Percentiles rank a stretch among this genome's conserved stretches.
These are phyloP conservation scores for Rhododendron kiyosumense DNA, from an alignment of 148 eudicot species.

Conservation along the genomic window DNA sequence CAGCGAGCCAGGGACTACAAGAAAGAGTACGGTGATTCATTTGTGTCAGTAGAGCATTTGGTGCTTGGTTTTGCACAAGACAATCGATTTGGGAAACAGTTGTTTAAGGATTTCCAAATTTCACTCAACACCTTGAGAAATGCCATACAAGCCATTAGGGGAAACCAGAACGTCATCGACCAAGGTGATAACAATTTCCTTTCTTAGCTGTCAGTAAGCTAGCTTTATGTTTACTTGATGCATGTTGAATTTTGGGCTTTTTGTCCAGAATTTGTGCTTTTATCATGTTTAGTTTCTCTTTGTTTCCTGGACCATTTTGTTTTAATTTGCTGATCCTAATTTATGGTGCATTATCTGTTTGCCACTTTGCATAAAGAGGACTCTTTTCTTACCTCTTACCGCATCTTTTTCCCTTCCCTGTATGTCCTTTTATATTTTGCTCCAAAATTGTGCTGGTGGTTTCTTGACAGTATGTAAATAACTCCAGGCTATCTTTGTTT, in stretches of 20 bases:
- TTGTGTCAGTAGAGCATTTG: slow-evolving; percentile 94
- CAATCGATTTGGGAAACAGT: slow-evolving; percentile 82
- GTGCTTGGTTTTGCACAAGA: slow-evolving; percentile 81
- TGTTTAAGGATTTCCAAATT: slow-evolving; percentile 73
- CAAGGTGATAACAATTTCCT: slow-evolving; percentile 47
- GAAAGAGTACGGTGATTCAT: slow-evolving; percentile 90
- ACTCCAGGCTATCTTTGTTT: not conserved
- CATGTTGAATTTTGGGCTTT: not conserved
- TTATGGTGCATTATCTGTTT: not conserved
- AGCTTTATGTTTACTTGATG: not conserved
- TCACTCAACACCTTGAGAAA: slow-evolving; percentile 46
- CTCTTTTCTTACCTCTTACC: not conserved
- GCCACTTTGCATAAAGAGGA: not conserved
- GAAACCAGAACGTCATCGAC: slow-evolving; percentile 82
- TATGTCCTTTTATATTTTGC: not conserved
- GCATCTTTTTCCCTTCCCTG: too few relatives aligned
- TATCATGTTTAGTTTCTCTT: not conserved
- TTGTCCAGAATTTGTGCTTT: not conserved
- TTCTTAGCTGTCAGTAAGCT: not conserved
- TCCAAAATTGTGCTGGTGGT: not conserved
- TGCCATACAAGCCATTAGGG: slow-evolving; percentile 77
- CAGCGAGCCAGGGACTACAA: slow-evolving; percentile 73
- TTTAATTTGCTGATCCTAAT: not conserved
- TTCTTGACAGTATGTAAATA: not conserved
- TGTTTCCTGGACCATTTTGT: not conserved